These are phyloP conservation scores for Piper longum DNA, from an alignment of 164 flowering plant species.

Conservation along the genomic window DNA sequence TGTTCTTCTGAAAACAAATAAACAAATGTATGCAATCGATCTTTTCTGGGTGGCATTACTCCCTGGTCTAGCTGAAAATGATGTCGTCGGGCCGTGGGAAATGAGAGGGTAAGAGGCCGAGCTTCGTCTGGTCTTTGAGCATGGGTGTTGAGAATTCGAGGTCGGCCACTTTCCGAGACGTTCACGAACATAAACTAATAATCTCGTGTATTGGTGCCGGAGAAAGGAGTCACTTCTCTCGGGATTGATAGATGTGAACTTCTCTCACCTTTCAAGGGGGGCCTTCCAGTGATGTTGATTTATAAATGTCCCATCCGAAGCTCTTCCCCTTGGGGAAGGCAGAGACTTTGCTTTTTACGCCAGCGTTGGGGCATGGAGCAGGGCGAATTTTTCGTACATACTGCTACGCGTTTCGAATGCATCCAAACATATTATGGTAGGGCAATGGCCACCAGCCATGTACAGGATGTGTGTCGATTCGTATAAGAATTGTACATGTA, in stretches of 20 bases:
- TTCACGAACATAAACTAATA: background rate
- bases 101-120: constrained; percentile 17
- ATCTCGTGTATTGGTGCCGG: background rate
- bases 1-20: background rate
- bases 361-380: constrained; percentile 35
- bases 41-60: constrained; percentile 4
- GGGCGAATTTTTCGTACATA: background rate
- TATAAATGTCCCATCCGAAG: constrained; percentile 52
- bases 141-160: constrained; percentile 7
- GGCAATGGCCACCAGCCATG: no score
- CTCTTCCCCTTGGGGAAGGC: constrained; percentile 22
- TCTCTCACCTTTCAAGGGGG: constrained; percentile 39
- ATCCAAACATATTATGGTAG: no score
- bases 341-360: background rate
- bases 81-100: constrained; percentile 53
- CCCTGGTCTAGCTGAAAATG: constrained; percentile 50
- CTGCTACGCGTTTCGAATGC: no score
- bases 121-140: constrained; percentile 1
- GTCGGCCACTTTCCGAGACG: background rate
- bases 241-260: constrained; percentile 54
- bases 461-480: no score
- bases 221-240: constrained; percentile 8
- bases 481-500: no score
- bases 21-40: background rate
- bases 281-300: constrained; percentile 31